Conservation (phyloP, 2,329 filamentous ascomycete genomes). For the Colletotrichum orbiculare region DNA sequence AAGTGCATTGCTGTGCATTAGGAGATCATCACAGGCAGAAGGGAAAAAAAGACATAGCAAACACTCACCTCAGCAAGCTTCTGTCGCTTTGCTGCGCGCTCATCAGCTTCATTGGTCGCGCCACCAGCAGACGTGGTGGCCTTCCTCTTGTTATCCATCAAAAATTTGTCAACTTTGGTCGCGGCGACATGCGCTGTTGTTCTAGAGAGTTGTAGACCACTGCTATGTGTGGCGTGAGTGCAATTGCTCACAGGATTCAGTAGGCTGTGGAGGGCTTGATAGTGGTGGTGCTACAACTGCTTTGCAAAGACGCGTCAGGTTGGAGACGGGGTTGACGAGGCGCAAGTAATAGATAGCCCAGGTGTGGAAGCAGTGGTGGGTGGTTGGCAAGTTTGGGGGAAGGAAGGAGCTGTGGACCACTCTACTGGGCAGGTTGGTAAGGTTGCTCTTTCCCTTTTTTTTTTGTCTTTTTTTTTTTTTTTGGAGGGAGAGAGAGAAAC, state of each 20-base stretch:
- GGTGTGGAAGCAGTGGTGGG: constrained; percentile 2
- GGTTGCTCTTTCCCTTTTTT: no score
- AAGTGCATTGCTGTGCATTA: not conserved
- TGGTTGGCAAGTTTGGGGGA: constrained; percentile 21
- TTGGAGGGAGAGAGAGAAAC: no score
- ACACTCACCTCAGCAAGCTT: constrained; percentile 61
- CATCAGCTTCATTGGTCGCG: constrained; percentile 56
- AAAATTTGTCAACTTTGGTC: constrained; percentile 19
- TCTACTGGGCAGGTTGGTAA: no score
- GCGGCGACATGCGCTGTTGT: constrained; percentile 25
- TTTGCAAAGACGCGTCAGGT: constrained; percentile 33
- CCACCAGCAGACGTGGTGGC: constrained; percentile 55
- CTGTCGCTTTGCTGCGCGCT: constrained; percentile 67
- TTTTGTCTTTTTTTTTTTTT: no score
- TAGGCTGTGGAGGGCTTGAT: constrained; percentile 4
- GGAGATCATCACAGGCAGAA: not conserved
- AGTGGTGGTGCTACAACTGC: constrained; percentile 30
- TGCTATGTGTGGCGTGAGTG: constrained; percentile 3
- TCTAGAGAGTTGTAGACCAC: constrained; percentile 6
- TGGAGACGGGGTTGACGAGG: constrained; percentile 24
- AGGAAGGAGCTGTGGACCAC: constrained; percentile 15
- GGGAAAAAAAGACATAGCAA: constrained; percentile 25
- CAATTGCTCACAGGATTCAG: constrained; percentile 19
- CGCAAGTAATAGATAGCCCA: constrained; percentile 5
- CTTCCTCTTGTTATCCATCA: constrained; percentile 69